Base-by-base conservation (phyloP, 2,329 filamentous ascomycete species). In the Fusarium palustre region DNA sequence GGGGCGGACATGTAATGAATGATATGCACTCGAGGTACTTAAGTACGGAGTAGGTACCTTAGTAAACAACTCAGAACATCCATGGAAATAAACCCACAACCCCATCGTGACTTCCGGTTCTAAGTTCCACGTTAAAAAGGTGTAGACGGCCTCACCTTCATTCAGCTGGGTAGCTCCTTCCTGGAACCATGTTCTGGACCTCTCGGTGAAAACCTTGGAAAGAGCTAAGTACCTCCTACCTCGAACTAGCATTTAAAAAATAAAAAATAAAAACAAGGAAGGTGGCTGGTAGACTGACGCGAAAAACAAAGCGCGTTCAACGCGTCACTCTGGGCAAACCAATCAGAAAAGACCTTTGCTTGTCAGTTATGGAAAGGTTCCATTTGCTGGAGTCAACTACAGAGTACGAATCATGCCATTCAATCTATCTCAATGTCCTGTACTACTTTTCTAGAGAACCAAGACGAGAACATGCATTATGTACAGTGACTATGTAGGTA, bases 1-100 rank as follows among this genome's bases (percentile, higher is more conserved):
- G 10, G 28, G 28, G 31, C 24, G 36, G n/a, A 15, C 24, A 47
- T 55, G 61, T 30, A 28, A 28, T 28, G 9, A n/a, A n/a, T n/a
- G n/a, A n/a, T n/a, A n/a, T n/a, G n/a, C n/a, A n/a, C n/a, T n/a
- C n/a, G n/a, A n/a, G n/a, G n/a, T n/a, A n/a, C n/a, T n/a, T n/a
- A n/a, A n/a, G n/a, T n/a, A n/a, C n/a, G n/a, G n/a, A n/a, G n/a
- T n/a, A n/a, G n/a, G n/a, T n/a, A n/a, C n/a, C n/a, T n/a, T n/a
- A 9, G 28, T 55, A 69, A 66, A 62, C 66, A 69, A 59, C 52
- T 48, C 62, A 59, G 65, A 46, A 59, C 33, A 49, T 30, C 47
- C 24, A 50, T 50, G 48, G 24, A 50, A 30, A 50, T 50, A 50
- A 39, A 39, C 48, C 48, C 48, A 41, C 48, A 28, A 12, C 34